phyloP scores from a whole-genome alignment of 306 rosid species.

The Glycine soja region DNA sequence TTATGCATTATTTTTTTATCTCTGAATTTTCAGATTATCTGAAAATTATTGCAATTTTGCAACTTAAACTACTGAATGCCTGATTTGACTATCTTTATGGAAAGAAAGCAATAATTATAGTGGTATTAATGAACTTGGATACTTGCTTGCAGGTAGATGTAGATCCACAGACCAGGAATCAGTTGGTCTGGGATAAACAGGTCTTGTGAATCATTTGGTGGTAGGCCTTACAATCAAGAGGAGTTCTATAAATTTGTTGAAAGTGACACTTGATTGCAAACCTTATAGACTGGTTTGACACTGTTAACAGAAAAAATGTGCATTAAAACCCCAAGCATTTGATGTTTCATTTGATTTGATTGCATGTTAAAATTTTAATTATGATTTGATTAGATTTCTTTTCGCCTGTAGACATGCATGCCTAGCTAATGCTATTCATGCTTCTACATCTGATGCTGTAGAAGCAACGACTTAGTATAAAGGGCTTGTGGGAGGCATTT shows the following conservation, averaged over 20 bases:
- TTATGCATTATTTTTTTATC: neutral
- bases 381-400: no score
- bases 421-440: slow-evolving; percentile 32
- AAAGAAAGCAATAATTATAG: neutral
- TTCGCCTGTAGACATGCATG: no score
- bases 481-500: slow-evolving; percentile 95
- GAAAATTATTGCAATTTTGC: slow-evolving; percentile 31
- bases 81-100: slow-evolving; percentile 26
- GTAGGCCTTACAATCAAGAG: slow-evolving; percentile 72
- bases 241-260: slow-evolving; percentile 77
- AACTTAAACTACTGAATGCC: slow-evolving; percentile 26
- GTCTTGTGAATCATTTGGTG: slow-evolving; percentile 80
- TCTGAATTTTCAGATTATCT: slow-evolving; percentile 23
- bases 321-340: slow-evolving; percentile 5
- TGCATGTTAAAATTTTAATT: no score
- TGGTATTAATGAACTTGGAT: slow-evolving; percentile 40
- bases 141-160: slow-evolving; percentile 57
- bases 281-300: slow-evolving; percentile 83
- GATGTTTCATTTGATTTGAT: no score
- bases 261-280: slow-evolving; percentile 63
- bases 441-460: slow-evolving; percentile 82
- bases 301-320: slow-evolving; percentile 54
- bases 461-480: slow-evolving; percentile 88
- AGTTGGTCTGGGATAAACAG: slow-evolving; percentile 75
- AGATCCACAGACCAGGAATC: no score